Percentiles rank a stretch among this genome's conserved stretches.
Evolutionary conservation across 305 asterid genomes (phyloP).

Genomic region (Fraxinus nigra): DNA sequence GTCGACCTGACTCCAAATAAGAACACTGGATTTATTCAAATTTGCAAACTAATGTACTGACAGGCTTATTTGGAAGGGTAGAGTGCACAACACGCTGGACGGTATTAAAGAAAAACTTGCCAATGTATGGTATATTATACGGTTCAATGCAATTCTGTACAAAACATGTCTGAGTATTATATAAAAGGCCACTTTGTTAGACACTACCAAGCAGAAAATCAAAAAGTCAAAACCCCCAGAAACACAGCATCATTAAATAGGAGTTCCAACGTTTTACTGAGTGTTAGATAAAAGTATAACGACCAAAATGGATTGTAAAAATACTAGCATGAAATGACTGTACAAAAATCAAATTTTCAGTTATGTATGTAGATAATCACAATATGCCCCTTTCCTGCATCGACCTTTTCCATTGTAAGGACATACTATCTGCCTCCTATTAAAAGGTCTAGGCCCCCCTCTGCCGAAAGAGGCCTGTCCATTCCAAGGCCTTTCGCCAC

Average conservation of each 20-base stretch:
- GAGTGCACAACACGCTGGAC: background rate
- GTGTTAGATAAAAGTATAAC: background rate
- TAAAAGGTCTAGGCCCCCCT: slow-evolving; percentile 34
- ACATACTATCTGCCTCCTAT: slow-evolving; percentile 43
- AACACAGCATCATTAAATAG: background rate
- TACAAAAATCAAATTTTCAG: slow-evolving; percentile 26
- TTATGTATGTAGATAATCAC: slow-evolving; percentile 64
- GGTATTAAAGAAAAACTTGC: background rate
- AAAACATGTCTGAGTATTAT: background rate
- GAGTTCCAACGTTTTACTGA: background rate
- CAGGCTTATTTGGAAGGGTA: background rate
- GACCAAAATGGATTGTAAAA: background rate
- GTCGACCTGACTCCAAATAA: background rate
- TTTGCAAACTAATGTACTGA: background rate
- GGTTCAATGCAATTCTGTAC: background rate
- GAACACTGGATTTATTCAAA: background rate
- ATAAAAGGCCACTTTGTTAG: background rate
- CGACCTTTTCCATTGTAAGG: slow-evolving; percentile 61
- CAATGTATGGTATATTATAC: background rate
- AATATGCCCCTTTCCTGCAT: slow-evolving; percentile 68
- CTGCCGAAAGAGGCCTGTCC: slow-evolving; percentile 58
- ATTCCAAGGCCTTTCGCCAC: slow-evolving; percentile 66
- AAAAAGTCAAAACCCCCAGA: background rate
- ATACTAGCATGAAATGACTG: slow-evolving; percentile 21
- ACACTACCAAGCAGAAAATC: background rate